phyloP scores from a whole-genome alignment of 129 eudicot genomes.

The Chrysanthemum makinoi region DNA sequence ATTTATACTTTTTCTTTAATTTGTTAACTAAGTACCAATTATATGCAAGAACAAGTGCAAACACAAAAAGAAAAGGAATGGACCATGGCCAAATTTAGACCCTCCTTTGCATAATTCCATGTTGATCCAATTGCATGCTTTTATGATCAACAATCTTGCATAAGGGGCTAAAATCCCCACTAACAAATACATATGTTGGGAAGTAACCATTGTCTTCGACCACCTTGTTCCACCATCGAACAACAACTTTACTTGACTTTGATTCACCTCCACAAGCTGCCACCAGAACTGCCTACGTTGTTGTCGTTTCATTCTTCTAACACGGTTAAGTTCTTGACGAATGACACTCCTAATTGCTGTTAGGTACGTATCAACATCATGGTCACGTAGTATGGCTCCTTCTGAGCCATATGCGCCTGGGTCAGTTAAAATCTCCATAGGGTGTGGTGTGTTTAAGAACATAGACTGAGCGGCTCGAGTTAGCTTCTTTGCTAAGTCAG shows the following conservation, averaged over 20 bases:
- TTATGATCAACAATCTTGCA: slow-evolving; percentile 37
- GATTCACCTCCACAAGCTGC: slow-evolving; percentile 45
- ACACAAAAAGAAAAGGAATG: no score
- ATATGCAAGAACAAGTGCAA: no score
- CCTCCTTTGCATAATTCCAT: background rate
- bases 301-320: slow-evolving; percentile 45
- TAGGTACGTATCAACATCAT: slow-evolving; percentile 69
- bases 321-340: slow-evolving; percentile 62
- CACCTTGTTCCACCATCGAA: slow-evolving; percentile 52
- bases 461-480: slow-evolving; percentile 53
- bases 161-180: slow-evolving; percentile 56
- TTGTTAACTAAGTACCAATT: no score
- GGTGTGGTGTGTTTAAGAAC: slow-evolving; percentile 83
- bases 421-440: slow-evolving; percentile 66
- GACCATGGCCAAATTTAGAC: no score
- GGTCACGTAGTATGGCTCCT: slow-evolving; percentile 73
- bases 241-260: slow-evolving; percentile 41
- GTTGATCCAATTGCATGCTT: slow-evolving; percentile 28
- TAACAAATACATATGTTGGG: slow-evolving; percentile 64
- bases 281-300: slow-evolving; percentile 51
- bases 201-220: slow-evolving; percentile 48
- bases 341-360: slow-evolving; percentile 57
- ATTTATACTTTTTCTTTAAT: no score
- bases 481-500: slow-evolving; percentile 45
- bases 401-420: slow-evolving; percentile 59